phyloP scores from a whole-genome alignment of 306 rosid species.

The Arachis stenosperma region DNA sequence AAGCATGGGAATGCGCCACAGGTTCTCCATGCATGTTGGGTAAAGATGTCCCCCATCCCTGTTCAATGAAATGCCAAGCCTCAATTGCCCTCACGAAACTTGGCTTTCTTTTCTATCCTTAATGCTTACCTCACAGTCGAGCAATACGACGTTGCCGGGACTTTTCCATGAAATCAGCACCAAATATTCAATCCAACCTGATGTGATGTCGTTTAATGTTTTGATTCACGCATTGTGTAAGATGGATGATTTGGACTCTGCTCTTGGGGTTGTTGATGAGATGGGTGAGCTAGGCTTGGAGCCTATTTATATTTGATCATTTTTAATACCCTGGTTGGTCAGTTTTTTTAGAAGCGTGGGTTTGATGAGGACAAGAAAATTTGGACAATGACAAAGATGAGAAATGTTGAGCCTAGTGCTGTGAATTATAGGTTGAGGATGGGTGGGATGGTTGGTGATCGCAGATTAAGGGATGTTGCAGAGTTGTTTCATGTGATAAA shows the following conservation, averaged over 20 bases:
- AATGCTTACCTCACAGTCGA: constrained; percentile 41
- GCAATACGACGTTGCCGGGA: constrained; percentile 38
- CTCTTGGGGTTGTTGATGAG: constrained; percentile 34
- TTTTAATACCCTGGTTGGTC: constrained; percentile 46
- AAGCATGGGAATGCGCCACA: too few relatives aligned
- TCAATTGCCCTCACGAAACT: constrained; percentile 44
- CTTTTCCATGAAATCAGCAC: constrained; percentile 42
- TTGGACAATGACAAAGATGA: constrained; percentile 47
- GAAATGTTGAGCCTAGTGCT: constrained; percentile 37
- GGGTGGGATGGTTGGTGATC: constrained; percentile 38
- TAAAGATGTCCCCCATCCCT: not conserved
- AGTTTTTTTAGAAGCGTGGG: constrained; percentile 35
- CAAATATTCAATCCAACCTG: constrained; percentile 30
- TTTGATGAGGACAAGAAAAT: constrained; percentile 45
- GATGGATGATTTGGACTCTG: constrained; percentile 45
- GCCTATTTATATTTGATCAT: constrained; percentile 37
- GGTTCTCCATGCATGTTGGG: too few relatives aligned
- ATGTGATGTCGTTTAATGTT: constrained; percentile 47
- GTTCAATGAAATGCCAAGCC: constrained; percentile 58
- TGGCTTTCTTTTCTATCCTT: constrained; percentile 49
- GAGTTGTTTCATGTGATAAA: constrained; percentile 46
- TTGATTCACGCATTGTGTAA: constrained; percentile 44
- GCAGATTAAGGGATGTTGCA: constrained; percentile 32
- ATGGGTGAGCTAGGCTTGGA: constrained; percentile 45
- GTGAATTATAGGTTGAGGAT: constrained; percentile 45